Evolutionary conservation across 23 red algal genomes (phyloP).

Genomic region (Gracilaria gracilis): DNA sequence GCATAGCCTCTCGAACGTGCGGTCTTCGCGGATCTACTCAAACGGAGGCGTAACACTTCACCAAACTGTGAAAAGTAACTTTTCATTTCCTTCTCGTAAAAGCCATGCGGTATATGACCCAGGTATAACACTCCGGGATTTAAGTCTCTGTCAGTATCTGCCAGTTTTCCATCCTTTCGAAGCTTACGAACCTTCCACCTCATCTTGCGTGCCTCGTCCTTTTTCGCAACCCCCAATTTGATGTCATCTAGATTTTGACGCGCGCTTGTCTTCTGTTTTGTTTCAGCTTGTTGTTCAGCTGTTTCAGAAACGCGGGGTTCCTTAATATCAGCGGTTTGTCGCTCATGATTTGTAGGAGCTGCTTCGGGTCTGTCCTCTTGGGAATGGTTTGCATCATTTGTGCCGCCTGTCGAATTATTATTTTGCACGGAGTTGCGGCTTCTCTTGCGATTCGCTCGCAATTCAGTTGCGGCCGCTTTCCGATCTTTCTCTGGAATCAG

Average conservation of each 20-base stretch:
- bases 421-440: not conserved
- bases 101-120: conserved; percentile 97
- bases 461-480: conserved; percentile 6
- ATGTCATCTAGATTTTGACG: conserved; percentile 16
- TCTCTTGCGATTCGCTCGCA: not conserved
- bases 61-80: conserved; percentile 96
- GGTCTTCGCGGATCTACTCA: conserved; percentile 80
- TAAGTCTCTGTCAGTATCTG: not conserved
- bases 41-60: conserved; percentile 67
- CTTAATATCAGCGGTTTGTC: not conserved
- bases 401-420: not conserved
- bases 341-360: not conserved
- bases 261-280: not conserved
- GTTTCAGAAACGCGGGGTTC: not conserved
- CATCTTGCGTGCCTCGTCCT: conserved; percentile 21
- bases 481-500: conserved; percentile 13
- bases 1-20: conserved; percentile 84
- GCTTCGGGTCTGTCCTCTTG: not conserved
- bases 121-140: conserved; percentile 88
- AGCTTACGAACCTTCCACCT: conserved; percentile 31
- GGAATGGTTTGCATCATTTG: not conserved
- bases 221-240: conserved; percentile 25
- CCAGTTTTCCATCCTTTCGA: conserved; percentile 35
- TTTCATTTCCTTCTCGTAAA: conserved; percentile 91
- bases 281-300: not conserved